phyloP scores from a whole-genome alignment of 495 filamentous ascomycete species.

The Pyrenula aspistea region DNA sequence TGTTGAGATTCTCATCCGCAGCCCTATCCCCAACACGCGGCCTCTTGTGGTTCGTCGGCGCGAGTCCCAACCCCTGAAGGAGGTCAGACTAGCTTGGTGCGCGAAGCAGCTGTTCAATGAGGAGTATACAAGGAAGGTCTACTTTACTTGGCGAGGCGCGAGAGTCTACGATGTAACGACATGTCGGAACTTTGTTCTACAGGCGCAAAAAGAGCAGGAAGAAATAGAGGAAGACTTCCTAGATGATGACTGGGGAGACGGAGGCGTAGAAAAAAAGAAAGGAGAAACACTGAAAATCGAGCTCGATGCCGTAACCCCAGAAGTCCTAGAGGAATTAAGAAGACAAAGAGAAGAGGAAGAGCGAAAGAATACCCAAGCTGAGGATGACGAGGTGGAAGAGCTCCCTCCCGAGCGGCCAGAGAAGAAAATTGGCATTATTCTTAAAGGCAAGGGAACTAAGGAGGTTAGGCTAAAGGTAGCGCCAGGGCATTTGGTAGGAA shows the following conservation, averaged over 20 bases:
- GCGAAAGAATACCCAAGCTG: constrained; percentile 8
- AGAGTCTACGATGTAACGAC: constrained; percentile 64
- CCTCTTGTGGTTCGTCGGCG: constrained; percentile 57
- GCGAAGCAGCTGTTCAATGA: constrained; percentile 39
- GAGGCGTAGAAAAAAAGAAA: constrained; percentile 4
- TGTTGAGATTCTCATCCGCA: constrained; percentile 63
- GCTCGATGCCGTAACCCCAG: constrained; percentile 63
- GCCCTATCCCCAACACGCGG: constrained; percentile 46
- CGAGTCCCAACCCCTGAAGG: constrained; percentile 49
- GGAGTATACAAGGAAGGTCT: constrained; percentile 38
- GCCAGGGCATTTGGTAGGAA: constrained; percentile 40
- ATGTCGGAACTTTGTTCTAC: constrained; percentile 52
- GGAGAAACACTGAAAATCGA: constrained; percentile 29
- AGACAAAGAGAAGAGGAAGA: constrained; percentile 9
- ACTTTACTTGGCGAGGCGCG: constrained; percentile 68
- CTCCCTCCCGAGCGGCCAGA: constrained; percentile 2
- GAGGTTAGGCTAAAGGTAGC: constrained; percentile 49
- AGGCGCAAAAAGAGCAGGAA: constrained; percentile 23
- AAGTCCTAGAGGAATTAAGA: constrained; percentile 17
- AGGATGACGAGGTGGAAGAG: constrained; percentile 14
- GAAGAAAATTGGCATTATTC: constrained; percentile 39
- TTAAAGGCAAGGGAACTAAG: constrained; percentile 42
- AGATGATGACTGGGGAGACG: constrained; percentile 18
- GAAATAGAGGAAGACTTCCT: constrained; percentile 17
- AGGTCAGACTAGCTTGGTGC: constrained; percentile 59